Conservation (phyloP, 2,329 filamentous ascomycete species). For the Venturiaceae sp. region DNA sequence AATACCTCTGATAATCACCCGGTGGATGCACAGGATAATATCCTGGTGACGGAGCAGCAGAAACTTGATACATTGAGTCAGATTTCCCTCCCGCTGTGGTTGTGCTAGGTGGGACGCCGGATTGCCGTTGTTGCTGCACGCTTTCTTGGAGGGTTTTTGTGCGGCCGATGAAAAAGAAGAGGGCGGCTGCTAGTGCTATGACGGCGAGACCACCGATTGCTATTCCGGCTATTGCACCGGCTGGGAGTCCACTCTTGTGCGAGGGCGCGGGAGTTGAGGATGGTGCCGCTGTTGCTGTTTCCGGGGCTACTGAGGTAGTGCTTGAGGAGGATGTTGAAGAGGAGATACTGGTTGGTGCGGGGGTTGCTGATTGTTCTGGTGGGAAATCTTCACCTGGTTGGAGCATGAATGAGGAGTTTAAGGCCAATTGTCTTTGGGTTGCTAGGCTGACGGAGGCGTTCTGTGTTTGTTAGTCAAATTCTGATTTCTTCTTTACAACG, state of each 20-base stretch:
- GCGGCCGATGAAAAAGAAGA: conserved; percentile 56
- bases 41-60: neutral
- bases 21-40: neutral
- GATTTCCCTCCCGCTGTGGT: neutral
- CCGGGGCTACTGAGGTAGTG: conserved; percentile 5
- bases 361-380: conserved; percentile 14
- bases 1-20: neutral
- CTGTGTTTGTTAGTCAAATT: neutral
- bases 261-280: neutral
- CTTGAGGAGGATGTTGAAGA: conserved; percentile 8
- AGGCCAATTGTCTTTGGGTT: conserved; percentile 19
- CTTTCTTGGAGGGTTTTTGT: conserved; percentile 9
- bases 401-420: conserved; percentile 18
- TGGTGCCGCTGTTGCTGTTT: conserved; percentile 6
- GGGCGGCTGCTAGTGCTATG: conserved; percentile 48
- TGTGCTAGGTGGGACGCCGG: neutral
- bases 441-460: conserved; percentile 12
- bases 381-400: conserved; percentile 21
- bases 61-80: neutral
- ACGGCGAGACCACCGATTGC: conserved; percentile 55
- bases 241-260: conserved; percentile 19
- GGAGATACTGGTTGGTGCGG: conserved; percentile 11
- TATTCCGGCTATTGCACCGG: conserved; percentile 38
- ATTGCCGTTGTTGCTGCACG: neutral
- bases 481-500: neutral